These are phyloP conservation scores for Lanmaoa pseudosensibilis DNA, from an alignment of 768 basidiomycete genomes.

Conservation along the genomic window DNA sequence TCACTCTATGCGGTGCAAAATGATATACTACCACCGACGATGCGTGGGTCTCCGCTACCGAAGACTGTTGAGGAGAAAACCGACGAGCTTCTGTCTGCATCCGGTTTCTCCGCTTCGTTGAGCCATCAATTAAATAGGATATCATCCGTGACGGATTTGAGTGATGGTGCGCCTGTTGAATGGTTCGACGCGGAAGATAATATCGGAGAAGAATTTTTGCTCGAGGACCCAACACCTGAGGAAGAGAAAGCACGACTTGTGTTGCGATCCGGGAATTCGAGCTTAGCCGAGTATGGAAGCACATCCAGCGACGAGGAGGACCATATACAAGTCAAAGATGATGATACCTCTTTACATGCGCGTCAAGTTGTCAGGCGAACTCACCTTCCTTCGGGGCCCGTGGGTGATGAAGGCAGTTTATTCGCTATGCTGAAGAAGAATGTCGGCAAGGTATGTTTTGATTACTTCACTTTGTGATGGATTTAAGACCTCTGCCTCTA, in stretches of 20 bases:
- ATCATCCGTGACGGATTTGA: slow-evolving; percentile 49
- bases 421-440: slow-evolving; percentile 85
- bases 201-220: slow-evolving; percentile 55
- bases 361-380: slow-evolving; percentile 49
- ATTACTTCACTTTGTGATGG: not conserved
- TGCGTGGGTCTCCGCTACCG: slow-evolving; percentile 39
- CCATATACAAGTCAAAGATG: not conserved
- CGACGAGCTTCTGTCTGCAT: slow-evolving; percentile 26
- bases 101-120: slow-evolving; percentile 28
- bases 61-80: slow-evolving; percentile 51
- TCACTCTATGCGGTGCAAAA: slow-evolving; percentile 38
- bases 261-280: slow-evolving; percentile 43
- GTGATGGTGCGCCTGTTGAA: slow-evolving; percentile 51
- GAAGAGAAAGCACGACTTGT: slow-evolving; percentile 42
- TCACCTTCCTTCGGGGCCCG: slow-evolving; percentile 56
- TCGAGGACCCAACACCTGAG: slow-evolving; percentile 46
- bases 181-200: slow-evolving; percentile 77
- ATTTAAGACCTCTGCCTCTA: slow-evolving; percentile 27
- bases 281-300: slow-evolving; percentile 38
- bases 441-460: slow-evolving; percentile 68
- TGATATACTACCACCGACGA: slow-evolving; percentile 26
- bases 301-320: slow-evolving; percentile 51
- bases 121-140: slow-evolving; percentile 41
- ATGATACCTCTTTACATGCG: slow-evolving; percentile 7
- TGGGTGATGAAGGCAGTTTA: slow-evolving; percentile 78